Evolutionary conservation across 345 rosid genomes (phyloP), one percentile per base, ranked within the genome.

Genomic region (Populus euphratica): DNA sequence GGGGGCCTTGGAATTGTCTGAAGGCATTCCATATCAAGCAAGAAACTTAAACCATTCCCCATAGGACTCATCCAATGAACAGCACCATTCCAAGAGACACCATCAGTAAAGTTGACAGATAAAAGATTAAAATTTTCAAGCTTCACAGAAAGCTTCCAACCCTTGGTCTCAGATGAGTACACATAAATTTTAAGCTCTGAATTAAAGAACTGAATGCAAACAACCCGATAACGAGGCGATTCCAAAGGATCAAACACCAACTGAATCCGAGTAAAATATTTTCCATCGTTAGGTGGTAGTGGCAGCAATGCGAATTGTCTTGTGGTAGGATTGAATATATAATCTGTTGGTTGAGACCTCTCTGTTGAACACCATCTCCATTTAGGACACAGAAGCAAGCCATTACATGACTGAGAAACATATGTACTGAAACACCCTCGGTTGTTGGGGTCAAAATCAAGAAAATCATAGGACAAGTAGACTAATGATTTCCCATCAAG

Each of bases 251-350:
- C 80, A 77, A 68, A 77, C 25, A 74, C 81, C 43, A 81, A 54
- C 31, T 49, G 62, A 20, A 73, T 73, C 39, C 44, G 35, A 73
- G 23, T 27, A 12, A 8, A 18, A 69, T 0, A 18, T 36, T 41
- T 47, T 61, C 16, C 18, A 12, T 8, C 38, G 41, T 1, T 50
- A 36, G 35, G 13, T 25, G 20, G 71, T 70, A 21, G 71, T 63
- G 69, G 76, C 41, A 61, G 41, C 25, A 33, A 7, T 38, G 27
- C 67, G 36, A 56, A 64, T 68, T 81, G 73, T 50, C 23, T 72
- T 18, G 81, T 77, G 16, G 84, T 73, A 8, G 78, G 84, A 81
- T 81, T 81, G 49, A 54, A 81, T n/a, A 81, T 17, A 47, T 76
- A 77, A 36, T 25, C 69, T n/a, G 47, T 61, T 54, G 25, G 13